Conservation (phyloP, 1,284 basidiomycete genomes). For the Ustilago curta region DNA sequence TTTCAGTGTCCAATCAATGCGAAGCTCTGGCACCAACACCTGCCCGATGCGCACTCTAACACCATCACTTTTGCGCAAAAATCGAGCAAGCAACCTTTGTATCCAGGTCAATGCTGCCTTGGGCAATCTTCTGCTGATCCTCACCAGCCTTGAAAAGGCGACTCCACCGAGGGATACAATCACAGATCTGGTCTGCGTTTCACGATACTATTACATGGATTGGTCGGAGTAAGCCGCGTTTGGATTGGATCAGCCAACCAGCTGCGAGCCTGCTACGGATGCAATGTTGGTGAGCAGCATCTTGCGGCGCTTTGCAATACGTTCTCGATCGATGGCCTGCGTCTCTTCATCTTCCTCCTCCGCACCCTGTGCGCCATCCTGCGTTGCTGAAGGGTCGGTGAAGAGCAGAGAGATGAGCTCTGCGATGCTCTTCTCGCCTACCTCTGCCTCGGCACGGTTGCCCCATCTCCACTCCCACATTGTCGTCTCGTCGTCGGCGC, state of each 20-base stretch:
- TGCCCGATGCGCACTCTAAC: too few relatives aligned
- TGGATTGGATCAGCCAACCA: conserved; percentile 14
- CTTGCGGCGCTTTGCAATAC: conserved; percentile 28
- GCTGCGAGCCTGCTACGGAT: conserved; percentile 48
- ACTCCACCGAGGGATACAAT: too few relatives aligned
- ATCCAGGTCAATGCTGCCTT: too few relatives aligned
- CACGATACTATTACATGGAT: background rate
- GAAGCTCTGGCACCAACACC: background rate
- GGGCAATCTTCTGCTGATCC: too few relatives aligned
- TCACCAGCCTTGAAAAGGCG: too few relatives aligned
- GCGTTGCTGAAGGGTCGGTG: conserved; percentile 25
- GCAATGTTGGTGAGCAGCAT: conserved; percentile 44
- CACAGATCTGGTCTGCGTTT: background rate
- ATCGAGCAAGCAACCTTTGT: too few relatives aligned
- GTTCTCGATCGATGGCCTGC: conserved; percentile 24
- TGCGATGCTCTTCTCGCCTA: conserved; percentile 65
- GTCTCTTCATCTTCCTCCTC: conserved; percentile 40
- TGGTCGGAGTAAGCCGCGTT: background rate
- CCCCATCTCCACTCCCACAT: conserved; percentile 69
- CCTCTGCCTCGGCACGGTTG: conserved; percentile 63
- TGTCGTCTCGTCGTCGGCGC: conserved; percentile 42
- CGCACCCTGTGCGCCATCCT: conserved; percentile 17
- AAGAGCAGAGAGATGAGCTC: conserved; percentile 61
- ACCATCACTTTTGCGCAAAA: too few relatives aligned
- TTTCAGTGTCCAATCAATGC: conserved; percentile 26